Conservation (phyloP, 2,329 filamentous ascomycete species). For the Aaosphaeria pasadenensis region DNA sequence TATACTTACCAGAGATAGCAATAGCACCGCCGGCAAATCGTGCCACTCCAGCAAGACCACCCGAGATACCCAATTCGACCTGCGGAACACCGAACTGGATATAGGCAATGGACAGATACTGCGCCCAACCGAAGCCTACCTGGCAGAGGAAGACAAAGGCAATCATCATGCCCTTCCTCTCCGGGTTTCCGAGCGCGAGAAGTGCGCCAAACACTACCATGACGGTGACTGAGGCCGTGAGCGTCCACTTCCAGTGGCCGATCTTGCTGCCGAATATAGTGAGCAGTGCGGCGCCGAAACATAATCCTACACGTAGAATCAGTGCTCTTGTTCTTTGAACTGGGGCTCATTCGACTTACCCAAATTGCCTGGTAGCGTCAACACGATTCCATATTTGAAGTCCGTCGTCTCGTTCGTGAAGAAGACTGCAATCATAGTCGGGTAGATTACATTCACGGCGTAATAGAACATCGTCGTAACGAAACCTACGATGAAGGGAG, state of each 20-base stretch:
- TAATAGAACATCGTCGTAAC: conserved; percentile 55
- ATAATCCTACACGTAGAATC: conserved; percentile 16
- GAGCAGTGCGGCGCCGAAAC: conserved; percentile 42
- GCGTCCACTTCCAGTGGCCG: conserved; percentile 47
- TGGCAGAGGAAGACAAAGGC: conserved; percentile 48
- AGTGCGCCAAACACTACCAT: conserved; percentile 50
- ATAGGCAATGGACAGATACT: conserved; percentile 49
- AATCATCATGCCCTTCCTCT: conserved; percentile 46
- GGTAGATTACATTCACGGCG: conserved; percentile 46
- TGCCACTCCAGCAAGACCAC: conserved; percentile 38
- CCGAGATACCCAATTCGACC: conserved; percentile 46
- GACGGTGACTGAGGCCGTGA: conserved; percentile 42
- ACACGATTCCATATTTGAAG: conserved; percentile 33
- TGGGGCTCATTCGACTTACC: conserved; percentile 17
- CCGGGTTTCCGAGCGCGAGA: conserved; percentile 43
- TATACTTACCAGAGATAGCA: conserved; percentile 29
- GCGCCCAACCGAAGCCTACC: conserved; percentile 47
- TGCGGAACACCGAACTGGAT: conserved; percentile 52
- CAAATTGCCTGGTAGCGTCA: conserved; percentile 46
- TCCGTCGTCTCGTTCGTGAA: conserved; percentile 38
- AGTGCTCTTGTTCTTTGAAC: neutral
- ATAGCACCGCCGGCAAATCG: conserved; percentile 45
- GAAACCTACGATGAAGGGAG: conserved; percentile 43
- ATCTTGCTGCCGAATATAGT: conserved; percentile 43
- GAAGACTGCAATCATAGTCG: conserved; percentile 48